phyloP scores from a whole-genome alignment of 129 eudicot species.

The Solidago caesia region DNA sequence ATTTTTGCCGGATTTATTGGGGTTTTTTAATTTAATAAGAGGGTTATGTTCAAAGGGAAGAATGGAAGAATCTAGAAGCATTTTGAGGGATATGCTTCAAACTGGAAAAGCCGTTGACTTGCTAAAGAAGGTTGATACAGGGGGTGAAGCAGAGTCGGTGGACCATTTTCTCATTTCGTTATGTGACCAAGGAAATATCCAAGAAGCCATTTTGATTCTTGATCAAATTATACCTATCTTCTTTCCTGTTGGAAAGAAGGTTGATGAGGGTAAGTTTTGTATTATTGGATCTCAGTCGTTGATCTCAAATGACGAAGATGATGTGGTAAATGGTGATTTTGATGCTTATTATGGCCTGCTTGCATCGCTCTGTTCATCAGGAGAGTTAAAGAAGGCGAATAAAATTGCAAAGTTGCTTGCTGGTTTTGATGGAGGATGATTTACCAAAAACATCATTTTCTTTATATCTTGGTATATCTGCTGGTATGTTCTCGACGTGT shows the following conservation, averaged over 20 bases:
- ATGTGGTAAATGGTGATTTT: constrained; percentile 36
- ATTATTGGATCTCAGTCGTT: constrained; percentile 25
- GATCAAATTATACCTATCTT: constrained; percentile 54
- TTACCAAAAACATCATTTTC: constrained; percentile 7
- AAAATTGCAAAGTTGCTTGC: constrained; percentile 46
- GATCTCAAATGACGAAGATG: constrained; percentile 29
- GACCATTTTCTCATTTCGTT: constrained; percentile 51
- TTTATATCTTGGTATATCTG: constrained; percentile 19
- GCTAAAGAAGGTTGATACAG: constrained; percentile 50
- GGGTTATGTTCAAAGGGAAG: constrained; percentile 88
- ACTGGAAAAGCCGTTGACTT: constrained; percentile 44
- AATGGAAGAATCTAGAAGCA: constrained; percentile 88
- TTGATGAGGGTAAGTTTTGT: constrained; percentile 12
- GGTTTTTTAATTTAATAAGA: constrained; percentile 63
- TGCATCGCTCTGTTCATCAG: constrained; percentile 53
- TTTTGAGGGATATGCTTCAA: constrained; percentile 82
- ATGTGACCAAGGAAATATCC: constrained; percentile 74
- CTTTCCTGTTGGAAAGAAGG: constrained; percentile 47
- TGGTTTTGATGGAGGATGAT: constrained; percentile 36
- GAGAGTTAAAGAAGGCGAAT: constrained; percentile 56
- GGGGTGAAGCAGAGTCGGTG: constrained; percentile 49
- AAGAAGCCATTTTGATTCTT: constrained; percentile 59
- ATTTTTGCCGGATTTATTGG: constrained; percentile 67
- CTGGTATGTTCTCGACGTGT: constrained; percentile 10
- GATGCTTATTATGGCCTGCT: constrained; percentile 41